These are phyloP conservation scores for Boletus patriciae DNA, from an alignment of 768 basidiomycete species.

Conservation along the genomic window DNA sequence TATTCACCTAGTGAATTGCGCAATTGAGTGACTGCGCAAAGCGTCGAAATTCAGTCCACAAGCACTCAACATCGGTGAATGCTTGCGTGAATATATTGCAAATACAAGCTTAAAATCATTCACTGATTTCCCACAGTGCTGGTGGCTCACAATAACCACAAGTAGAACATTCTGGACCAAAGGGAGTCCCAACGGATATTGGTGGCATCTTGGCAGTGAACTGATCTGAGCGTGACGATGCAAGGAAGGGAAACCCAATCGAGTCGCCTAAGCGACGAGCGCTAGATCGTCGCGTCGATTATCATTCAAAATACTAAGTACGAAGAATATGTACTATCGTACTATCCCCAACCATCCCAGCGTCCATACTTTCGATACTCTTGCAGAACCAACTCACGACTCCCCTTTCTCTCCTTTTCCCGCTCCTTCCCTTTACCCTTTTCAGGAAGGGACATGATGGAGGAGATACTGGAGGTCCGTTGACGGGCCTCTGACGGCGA, in stretches of 20 bases:
- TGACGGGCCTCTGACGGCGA: slow-evolving; percentile 40
- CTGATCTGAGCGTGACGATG: not conserved
- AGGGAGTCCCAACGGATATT: slow-evolving; percentile 30
- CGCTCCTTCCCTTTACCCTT: slow-evolving; percentile 59
- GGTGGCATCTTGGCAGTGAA: slow-evolving; percentile 19
- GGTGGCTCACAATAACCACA: slow-evolving; percentile 71
- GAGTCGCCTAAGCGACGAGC: not conserved
- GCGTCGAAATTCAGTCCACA: no score
- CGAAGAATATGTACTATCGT: not conserved
- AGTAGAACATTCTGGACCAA: slow-evolving; percentile 36
- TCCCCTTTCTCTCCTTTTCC: slow-evolving; percentile 55
- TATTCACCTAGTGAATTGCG: no score
- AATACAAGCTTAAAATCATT: no score
- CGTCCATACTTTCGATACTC: slow-evolving; percentile 83
- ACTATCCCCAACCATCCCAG: slow-evolving; percentile 87
- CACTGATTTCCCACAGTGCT: slow-evolving; percentile 18
- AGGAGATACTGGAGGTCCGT: slow-evolving; percentile 57
- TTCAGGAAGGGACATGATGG: slow-evolving; percentile 45
- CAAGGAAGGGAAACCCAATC: not conserved
- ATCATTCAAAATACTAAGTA: not conserved
- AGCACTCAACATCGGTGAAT: no score
- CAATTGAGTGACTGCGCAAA: no score
- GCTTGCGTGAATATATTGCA: no score
- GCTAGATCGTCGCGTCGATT: not conserved
- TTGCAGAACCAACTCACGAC: slow-evolving; percentile 63